Conservation (phyloP, 306 rosid genomes). For the Dalbergia cochinchinensis region DNA sequence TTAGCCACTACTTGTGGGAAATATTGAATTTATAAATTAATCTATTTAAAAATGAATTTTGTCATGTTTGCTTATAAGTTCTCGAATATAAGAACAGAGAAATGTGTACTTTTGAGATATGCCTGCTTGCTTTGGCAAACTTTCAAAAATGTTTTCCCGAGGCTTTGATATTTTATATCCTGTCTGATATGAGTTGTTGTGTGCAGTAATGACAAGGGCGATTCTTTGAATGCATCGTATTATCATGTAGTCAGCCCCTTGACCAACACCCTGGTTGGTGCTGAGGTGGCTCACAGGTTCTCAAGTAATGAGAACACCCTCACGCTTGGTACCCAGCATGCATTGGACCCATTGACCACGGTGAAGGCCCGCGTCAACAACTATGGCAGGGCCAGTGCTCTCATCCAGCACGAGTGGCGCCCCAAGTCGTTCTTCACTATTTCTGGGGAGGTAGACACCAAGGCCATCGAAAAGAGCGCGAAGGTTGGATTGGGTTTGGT, state of each 20-base stretch:
- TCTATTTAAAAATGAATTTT: not conserved
- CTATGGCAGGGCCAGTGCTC: conserved; percentile 81
- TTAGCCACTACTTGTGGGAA: not conserved
- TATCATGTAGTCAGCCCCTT: conserved; percentile 51
- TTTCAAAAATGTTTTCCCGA: not conserved
- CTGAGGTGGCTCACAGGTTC: conserved; percentile 69
- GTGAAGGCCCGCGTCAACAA: conserved; percentile 86
- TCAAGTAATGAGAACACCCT: conserved; percentile 76
- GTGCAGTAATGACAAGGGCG: conserved; percentile 86
- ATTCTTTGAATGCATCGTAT: conserved; percentile 59
- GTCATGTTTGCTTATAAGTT: conserved; percentile 14
- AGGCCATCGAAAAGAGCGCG: conserved; percentile 89
- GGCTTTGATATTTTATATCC: not conserved
- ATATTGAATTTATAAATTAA: not conserved
- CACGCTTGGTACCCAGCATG: conserved; percentile 83
- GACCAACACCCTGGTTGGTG: conserved; percentile 58
- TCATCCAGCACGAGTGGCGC: conserved; percentile 98
- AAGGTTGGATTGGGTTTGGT: conserved; percentile 90
- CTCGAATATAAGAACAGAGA: not conserved
- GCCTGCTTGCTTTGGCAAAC: not conserved
- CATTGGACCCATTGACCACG: conserved; percentile 85
- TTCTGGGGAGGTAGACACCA: conserved; percentile 92
- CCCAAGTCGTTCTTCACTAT: conserved; percentile 86
- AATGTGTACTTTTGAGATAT: not conserved
- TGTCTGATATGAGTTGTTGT: conserved; percentile 35